Evolutionary conservation across 371 early-diverging fungal genomes (phyloP).

Genomic region (Racocetra persica): DNA sequence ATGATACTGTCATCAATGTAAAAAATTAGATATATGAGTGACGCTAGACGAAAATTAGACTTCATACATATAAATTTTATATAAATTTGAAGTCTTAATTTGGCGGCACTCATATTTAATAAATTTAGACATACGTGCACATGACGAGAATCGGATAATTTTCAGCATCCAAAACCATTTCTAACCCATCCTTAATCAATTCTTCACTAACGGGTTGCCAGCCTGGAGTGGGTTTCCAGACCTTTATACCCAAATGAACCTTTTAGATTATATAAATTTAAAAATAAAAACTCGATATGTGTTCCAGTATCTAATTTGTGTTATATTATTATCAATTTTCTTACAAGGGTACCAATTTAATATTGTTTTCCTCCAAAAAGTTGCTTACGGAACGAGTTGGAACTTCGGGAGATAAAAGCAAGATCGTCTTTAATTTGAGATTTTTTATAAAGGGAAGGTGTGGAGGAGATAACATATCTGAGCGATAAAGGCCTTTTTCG

Average conservation of each 20-base stretch:
- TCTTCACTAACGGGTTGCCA: slow-evolving; percentile 97
- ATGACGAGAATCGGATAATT: slow-evolving; percentile 89
- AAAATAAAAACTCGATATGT: neutral
- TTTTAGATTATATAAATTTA: slow-evolving; percentile 42
- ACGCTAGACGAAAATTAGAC: no score
- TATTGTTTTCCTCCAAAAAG: slow-evolving; percentile 82
- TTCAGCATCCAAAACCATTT: slow-evolving; percentile 76
- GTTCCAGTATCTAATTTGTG: no score
- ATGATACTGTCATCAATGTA: no score
- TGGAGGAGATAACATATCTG: slow-evolving; percentile 73
- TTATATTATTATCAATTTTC: no score
- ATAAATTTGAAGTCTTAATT: neutral
- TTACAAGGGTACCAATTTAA: slow-evolving; percentile 66
- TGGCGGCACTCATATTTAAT: neutral
- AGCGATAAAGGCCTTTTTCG: slow-evolving; percentile 87
- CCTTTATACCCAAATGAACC: slow-evolving; percentile 73
- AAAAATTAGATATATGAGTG: no score
- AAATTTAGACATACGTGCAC: slow-evolving; percentile 76
- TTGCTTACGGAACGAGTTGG: slow-evolving; percentile 79
- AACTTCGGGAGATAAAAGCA: slow-evolving; percentile 88
- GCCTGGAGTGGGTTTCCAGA: slow-evolving; percentile 62
- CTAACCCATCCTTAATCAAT: slow-evolving; percentile 90
- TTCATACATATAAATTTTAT: slow-evolving; percentile 4
- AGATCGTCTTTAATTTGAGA: slow-evolving; percentile 78
- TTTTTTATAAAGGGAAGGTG: slow-evolving; percentile 83